Evolutionary conservation across 805 yeast species (phyloP), one percentile per base, ranked within the genome.

Genomic region (Metschnikowia proteae): DNA sequence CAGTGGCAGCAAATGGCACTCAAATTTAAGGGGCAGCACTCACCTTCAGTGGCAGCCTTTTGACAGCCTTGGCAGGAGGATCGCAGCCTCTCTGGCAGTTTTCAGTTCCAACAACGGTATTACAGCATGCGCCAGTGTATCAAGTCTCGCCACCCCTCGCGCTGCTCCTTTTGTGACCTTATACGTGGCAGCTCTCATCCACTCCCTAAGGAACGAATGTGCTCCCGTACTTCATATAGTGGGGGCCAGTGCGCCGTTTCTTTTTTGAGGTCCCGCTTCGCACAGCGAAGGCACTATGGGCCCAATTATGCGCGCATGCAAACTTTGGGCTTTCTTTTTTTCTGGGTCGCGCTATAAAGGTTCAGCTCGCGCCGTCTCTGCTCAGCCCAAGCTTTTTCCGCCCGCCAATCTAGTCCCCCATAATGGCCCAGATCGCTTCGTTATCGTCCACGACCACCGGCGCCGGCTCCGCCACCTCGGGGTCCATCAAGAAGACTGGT

Each of bases 401-500:
- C 17, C 17, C 17, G 17, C 37, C 6, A 17, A n/a, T 17, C 17
- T 17, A 17, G 17, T 17, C 17, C 17, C 22, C 13, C n/a, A 43
- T 13, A 26, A 55, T 56, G 59, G 46, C 59, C n/a, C 49, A 49
- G 27, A 41, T 48, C 27, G 56, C 56, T 13, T 52, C 58, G 9
- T 37, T 55, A 27, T 46, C 56, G 25, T 32, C 54, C 8, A 22
- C 38, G 31, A 39, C 50, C 45, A 44, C 50, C 38, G 41, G 48
- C 9, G 43, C 47, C 22, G 51, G 49, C 26, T 25, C 51, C 30
- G 29, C 45, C 28, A 9, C 55, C 17, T 17, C 46, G 30, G 43
- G 45, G 39, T 30, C 50, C 6, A 42, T 68, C 45, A 57, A 62
- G 46, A 67, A 68, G 56, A 48, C 57, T 25, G 79, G 79, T n/a